A percentile compares a stretch with the other conserved stretches of the same genome.
Evolutionary conservation across 2,329 filamentous ascomycete genomes (phyloP).

Genomic region (Diaporthe velutina): DNA sequence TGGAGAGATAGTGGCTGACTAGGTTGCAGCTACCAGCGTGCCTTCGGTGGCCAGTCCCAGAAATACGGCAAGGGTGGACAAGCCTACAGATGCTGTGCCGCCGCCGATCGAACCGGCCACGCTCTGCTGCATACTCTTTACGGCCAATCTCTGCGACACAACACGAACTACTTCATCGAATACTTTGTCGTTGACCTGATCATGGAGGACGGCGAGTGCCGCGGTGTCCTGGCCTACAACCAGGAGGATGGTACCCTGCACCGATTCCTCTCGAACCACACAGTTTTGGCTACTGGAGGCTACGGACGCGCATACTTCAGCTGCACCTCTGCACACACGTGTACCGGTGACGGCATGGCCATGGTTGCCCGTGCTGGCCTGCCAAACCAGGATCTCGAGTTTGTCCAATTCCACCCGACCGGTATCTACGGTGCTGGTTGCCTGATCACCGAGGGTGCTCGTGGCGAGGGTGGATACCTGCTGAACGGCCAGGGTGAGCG

Average conservation of each 20-base stretch:
- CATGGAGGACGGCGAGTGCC: constrained; percentile 97
- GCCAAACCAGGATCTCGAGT: constrained; percentile 98
- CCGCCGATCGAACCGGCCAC: constrained; percentile 96
- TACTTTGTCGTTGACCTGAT: constrained; percentile 97
- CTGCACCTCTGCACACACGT: constrained; percentile 98
- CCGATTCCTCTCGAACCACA: constrained; percentile 96
- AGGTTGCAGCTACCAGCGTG: constrained; percentile 85
- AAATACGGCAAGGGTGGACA: constrained; percentile 97
- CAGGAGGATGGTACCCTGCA: constrained; percentile 98
- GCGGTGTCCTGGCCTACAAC: constrained; percentile 97
- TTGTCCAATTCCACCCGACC: constrained; percentile 99
- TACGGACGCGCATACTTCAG: constrained; percentile 99
- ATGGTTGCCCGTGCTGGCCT: constrained; percentile 99
- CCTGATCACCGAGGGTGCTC: constrained; percentile 96
- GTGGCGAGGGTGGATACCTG: constrained; percentile 98
- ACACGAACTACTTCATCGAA: constrained; percentile 99
- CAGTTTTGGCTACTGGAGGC: constrained; percentile 94
- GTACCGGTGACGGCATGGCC: constrained; percentile 98
- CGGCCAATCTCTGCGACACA: constrained; percentile 95
- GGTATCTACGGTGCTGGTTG: constrained; percentile 99
- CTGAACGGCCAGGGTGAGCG: constrained; percentile 98
- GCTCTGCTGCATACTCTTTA: constrained; percentile 98
- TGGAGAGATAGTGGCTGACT: constrained; percentile 41
- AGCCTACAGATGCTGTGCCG: constrained; percentile 96
- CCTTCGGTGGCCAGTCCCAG: constrained; percentile 97